Base-by-base conservation (phyloP, 2,329 filamentous ascomycete genomes). In the Lithohypha guttulata region DNA sequence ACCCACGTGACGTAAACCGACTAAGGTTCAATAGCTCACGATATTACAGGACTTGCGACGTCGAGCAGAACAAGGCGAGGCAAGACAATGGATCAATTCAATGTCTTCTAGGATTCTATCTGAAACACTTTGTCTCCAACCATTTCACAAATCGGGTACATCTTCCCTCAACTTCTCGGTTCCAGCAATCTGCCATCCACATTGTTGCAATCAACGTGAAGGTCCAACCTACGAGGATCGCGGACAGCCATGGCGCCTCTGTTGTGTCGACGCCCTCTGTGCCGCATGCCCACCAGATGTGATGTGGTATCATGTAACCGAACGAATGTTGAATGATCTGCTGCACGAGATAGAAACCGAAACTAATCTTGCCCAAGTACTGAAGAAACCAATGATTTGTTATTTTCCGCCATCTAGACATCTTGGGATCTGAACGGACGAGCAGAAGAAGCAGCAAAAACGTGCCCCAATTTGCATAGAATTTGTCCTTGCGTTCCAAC, bases 121-220 rank as follows among this genome's bases (percentile, higher is more conserved):
- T 50, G 30, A 52, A 50, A 34, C 46, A 47, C 3, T 46, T 13
- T 9, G 41, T 39, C 31, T 52, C 49, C 32, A 49, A 34, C 28
- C 42, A 47, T 42, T 50, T 52, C 9, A 49, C 46, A 10, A 34
- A 26, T 36, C 49, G 48, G 27, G 46, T 45, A 37, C 49, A 50
- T 13, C 48, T 30, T 14, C 44, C 40, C 28, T 52, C 49, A 5
- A 52, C 46, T 37, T 52, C 49, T 19, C 48, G 34, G 6, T 36
- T 43, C 49, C 48, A 77, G 3, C 79, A 41, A 53, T 79, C 75
- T 1, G 70, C 69, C 4, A 65, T 60, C 65, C 72, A 77, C 4
- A 77, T 59, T 1, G 69, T 55, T 19, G 63, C 39, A 5, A 57
- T 51, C 9, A 65, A 48, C 42, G 60, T 64, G 34, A 64, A 57